Evolutionary conservation across 257 asterid genomes (phyloP).

Genomic region (Anisodus tanguticus): DNA sequence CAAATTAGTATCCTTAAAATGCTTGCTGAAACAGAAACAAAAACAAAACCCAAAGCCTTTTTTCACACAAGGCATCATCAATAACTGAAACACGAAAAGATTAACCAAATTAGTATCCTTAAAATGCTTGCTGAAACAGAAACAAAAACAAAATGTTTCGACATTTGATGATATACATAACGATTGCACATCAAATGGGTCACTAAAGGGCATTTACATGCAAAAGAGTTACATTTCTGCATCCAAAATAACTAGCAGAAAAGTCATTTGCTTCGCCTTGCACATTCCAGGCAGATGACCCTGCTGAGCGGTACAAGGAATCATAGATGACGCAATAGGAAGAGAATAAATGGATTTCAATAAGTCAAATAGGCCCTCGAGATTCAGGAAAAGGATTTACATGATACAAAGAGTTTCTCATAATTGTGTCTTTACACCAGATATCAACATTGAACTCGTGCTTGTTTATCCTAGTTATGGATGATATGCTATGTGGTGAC

Average conservation of each 20-base stretch:
- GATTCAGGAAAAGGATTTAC: background rate
- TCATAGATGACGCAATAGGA: conserved; percentile 13
- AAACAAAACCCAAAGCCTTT: conserved; percentile 70
- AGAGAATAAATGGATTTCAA: background rate
- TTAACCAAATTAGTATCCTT: conserved; percentile 29
- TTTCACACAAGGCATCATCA: conserved; percentile 84
- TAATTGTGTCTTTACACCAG: background rate
- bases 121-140: conserved; percentile 23
- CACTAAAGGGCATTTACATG: background rate
- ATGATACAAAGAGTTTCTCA: background rate
- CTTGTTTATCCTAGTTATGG: conserved; percentile 3
- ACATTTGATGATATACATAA: background rate
- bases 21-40: conserved; percentile 16
- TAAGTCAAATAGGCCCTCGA: background rate
- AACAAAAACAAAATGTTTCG: background rate
- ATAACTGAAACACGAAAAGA: conserved; percentile 60
- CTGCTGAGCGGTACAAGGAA: conserved; percentile 5
- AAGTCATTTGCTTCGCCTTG: background rate
- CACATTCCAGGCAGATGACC: background rate
- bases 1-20: conserved; percentile 22
- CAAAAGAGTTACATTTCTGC: conserved; percentile 4
- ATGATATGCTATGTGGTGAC: background rate
- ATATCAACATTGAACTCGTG: background rate
- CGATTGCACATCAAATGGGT: background rate
- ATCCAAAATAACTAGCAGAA: conserved; percentile 11